These are phyloP conservation scores for Eucalyptus curtisii DNA, from an alignment of 345 rosid species.

Conservation along the genomic window DNA sequence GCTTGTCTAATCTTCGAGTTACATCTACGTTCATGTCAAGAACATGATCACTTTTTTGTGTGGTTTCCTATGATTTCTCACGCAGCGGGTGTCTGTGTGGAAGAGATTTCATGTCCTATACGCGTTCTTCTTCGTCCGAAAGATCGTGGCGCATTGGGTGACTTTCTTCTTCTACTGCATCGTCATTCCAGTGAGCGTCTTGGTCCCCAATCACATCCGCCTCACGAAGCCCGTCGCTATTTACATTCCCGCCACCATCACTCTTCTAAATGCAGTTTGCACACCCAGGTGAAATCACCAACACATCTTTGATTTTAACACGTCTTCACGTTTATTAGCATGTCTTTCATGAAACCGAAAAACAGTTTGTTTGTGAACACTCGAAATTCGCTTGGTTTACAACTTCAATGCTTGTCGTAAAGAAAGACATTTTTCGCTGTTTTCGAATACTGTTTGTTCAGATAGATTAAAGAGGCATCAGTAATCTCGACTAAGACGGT, in stretches of 20 bases:
- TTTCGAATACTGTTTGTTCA: neutral
- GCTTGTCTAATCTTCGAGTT: neutral
- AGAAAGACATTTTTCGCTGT: neutral
- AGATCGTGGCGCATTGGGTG: conserved; percentile 32
- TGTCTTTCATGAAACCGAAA: neutral
- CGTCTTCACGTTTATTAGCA: neutral
- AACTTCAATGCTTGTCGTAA: neutral
- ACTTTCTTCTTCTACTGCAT: conserved; percentile 45
- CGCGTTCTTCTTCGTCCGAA: conserved; percentile 39
- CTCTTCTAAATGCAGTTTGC: conserved; percentile 33
- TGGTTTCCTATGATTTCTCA: neutral
- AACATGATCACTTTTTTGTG: neutral
- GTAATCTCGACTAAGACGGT: neutral
- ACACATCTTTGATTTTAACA: neutral
- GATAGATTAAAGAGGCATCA: neutral
- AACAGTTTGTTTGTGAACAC: neutral
- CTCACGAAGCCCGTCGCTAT: conserved; percentile 32
- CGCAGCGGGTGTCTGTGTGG: conserved; percentile 32
- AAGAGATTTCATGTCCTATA: conserved; percentile 38
- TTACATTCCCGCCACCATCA: conserved; percentile 37
- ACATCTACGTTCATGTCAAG: neutral
- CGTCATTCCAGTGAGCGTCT: conserved; percentile 30
- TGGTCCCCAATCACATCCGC: conserved; percentile 28
- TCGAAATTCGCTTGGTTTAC: neutral
- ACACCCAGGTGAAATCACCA: conserved; percentile 21